Conservation (phyloP, 495 filamentous ascomycete genomes). For the Lasiosphaeria hispida region DNA sequence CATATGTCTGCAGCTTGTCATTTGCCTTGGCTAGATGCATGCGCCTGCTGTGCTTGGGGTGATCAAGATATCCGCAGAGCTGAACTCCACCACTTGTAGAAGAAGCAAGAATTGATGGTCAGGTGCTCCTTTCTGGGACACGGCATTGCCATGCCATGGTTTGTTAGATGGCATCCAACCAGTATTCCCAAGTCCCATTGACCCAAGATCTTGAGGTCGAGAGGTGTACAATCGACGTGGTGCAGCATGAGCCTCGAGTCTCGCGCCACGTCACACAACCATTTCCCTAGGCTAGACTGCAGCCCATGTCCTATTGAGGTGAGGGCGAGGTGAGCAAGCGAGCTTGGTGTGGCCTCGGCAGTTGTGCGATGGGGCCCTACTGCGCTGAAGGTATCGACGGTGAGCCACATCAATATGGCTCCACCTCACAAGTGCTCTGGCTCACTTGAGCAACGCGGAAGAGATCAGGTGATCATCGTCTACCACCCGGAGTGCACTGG, state of each 20-base stretch:
- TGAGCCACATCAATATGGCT: too few species aligned
- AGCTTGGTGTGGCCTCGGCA: conserved; percentile 2
- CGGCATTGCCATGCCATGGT: neutral
- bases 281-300: neutral
- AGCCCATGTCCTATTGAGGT: neutral
- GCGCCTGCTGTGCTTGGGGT: too few species aligned
- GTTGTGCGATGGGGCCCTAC: neutral
- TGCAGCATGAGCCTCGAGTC: neutral
- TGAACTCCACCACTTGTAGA: neutral
- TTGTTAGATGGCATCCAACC: neutral
- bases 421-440: too few species aligned
- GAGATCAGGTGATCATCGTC: too few species aligned
- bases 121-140: neutral
- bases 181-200: neutral
- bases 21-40: too few species aligned
- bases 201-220: neutral
- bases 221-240: neutral
- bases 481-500: too few species aligned
- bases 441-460: too few species aligned
- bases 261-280: neutral
- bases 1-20: neutral
- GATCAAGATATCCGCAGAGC: too few species aligned
- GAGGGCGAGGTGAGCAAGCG: neutral
- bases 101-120: neutral
- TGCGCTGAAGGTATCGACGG: too few species aligned